These are phyloP conservation scores for Chlorociboria aeruginascens DNA, from an alignment of 495 filamentous ascomycete genomes.

Conservation along the genomic window DNA sequence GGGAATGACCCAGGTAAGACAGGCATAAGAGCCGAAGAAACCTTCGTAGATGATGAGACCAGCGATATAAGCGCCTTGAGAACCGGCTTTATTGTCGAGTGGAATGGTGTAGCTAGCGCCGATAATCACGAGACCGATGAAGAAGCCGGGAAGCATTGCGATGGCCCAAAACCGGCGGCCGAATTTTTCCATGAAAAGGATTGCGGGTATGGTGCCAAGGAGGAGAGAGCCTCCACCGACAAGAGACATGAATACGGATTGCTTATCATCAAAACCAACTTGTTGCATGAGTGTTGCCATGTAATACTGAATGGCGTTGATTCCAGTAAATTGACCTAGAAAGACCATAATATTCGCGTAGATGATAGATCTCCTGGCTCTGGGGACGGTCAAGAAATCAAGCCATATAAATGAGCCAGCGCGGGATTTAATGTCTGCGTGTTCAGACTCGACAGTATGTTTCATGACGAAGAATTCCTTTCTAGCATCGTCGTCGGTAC, in stretches of 20 bases:
- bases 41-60: constrained; percentile 48
- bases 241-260: constrained; percentile 48
- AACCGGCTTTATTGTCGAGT: constrained; percentile 25
- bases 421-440: constrained; percentile 21
- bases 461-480: constrained; percentile 53
- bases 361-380: constrained; percentile 45
- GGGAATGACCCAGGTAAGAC: constrained; percentile 50
- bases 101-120: constrained; percentile 40
- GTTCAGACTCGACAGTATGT: constrained; percentile 37
- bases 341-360: constrained; percentile 54
- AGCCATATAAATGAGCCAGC: constrained; percentile 34
- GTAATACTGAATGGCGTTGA: constrained; percentile 54
- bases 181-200: constrained; percentile 47
- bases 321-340: constrained; percentile 48
- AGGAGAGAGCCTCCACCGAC: constrained; percentile 48
- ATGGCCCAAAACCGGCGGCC: constrained; percentile 52
- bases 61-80: constrained; percentile 40
- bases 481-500: constrained; percentile 35
- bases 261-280: constrained; percentile 40
- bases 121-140: constrained; percentile 44
- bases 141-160: constrained; percentile 48
- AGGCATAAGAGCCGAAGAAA: constrained; percentile 53
- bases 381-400: constrained; percentile 48
- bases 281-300: constrained; percentile 44
- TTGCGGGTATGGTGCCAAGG: constrained; percentile 45